Evolutionary conservation across 1,284 basidiomycete species (phyloP), one percentile per base, ranked within the genome.

Genomic region (Pseudozyma tsukubaensis): DNA sequence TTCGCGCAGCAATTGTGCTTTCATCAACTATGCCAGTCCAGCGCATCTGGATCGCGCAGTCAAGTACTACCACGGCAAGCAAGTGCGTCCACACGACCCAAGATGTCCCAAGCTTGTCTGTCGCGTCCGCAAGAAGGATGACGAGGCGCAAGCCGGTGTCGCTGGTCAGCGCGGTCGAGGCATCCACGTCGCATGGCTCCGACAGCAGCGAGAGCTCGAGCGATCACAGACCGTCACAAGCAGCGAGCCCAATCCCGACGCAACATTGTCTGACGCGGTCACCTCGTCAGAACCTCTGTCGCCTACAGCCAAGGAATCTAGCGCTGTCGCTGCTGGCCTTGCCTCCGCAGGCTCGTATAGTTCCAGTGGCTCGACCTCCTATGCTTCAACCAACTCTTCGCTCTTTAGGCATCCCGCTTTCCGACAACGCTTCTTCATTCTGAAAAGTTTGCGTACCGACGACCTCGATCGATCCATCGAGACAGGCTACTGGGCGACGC

Each of bases 1-100:
- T 77, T 89, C 91, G 18, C 90, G 94, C 21, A 95, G 94, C 4
- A 94, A 91, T 78, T 97, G 95, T 84, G 93, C 93, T 4, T 97
- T 98, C 81, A 89, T 97, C 84, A 97, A 97, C 83, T 94, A 92
- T 79, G 88, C 89, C 50, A 89, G 88, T 0, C 89, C 91, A 75
- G 85, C 81, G 2, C 87, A 91, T 67, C 87, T 97, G 34, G 86
- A 89, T 8, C 86, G 86, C 0, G 93, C 93, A 0, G 92, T 95
- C 57, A 78, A 83, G 0, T 88, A 87, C 56, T 96, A 94, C 86
- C 90, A 92, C 80, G 92, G 91, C 10, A 86, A 86, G 60, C 87
- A 88, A 16, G 83, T 94, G 40, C 89, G 93, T 0, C 86, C 89
- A 0, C 77, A 87, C 67, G 93, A 96, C 80, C 86, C 89, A 10